Percentiles rank a stretch among this genome's conserved stretches.
Evolutionary conservation across 2,329 filamentous ascomycete species (phyloP).

Genomic region (Aspergillus tanneri): DNA sequence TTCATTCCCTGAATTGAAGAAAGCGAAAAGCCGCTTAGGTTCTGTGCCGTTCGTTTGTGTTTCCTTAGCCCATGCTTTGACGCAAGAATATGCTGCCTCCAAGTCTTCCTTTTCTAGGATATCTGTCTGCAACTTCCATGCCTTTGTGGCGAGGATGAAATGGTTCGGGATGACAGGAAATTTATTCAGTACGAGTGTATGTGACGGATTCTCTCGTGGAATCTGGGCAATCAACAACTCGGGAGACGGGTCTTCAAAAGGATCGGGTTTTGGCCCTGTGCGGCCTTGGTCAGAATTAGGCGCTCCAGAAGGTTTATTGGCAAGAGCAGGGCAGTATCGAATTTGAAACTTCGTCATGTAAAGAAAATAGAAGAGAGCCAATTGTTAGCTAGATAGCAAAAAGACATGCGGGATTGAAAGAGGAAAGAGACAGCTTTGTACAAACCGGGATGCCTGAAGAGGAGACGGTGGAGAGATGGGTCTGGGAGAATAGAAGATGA

Average conservation of each 20-base stretch:
- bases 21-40: conserved; percentile 43
- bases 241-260: conserved; percentile 45
- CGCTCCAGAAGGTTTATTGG: conserved; percentile 41
- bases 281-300: conserved; percentile 22
- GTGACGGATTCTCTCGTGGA: conserved; percentile 34
- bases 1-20: conserved; percentile 51
- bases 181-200: conserved; percentile 49
- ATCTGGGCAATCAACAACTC: conserved; percentile 45
- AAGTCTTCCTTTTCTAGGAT: conserved; percentile 46
- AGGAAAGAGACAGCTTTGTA: background rate
- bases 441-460: conserved; percentile 35
- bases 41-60: conserved; percentile 9
- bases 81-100: conserved; percentile 41
- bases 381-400: conserved; percentile 5
- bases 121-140: conserved; percentile 45
- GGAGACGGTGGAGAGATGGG: conserved; percentile 39
- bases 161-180: conserved; percentile 51
- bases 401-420: no score
- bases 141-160: conserved; percentile 50
- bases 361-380: background rate
- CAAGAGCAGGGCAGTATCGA: conserved; percentile 50
- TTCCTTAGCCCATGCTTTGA: conserved; percentile 45
- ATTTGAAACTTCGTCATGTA: conserved; percentile 43
- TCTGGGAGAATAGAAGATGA: conserved; percentile 41
- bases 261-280: conserved; percentile 39